Evolutionary conservation across 2,329 filamentous ascomycete genomes (phyloP), one percentile per base, ranked within the genome.

Genomic region (Tolypocladium ophioglossoides): DNA sequence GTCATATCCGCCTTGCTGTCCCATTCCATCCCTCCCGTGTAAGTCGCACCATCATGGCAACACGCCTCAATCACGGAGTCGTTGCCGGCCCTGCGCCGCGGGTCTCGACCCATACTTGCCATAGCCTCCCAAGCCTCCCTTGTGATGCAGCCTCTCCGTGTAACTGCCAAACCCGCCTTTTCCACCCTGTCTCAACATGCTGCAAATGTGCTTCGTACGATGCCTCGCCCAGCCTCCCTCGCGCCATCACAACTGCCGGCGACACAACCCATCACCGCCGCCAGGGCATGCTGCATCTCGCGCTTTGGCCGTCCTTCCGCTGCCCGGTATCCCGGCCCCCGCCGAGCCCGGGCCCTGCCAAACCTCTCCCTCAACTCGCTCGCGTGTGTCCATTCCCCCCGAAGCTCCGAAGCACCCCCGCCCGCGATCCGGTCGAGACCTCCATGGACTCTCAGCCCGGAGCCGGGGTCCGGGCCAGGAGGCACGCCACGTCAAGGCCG

Each of bases 361-460:
- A 24, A 30, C 9, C 14, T 2, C 24, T 30, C 9, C 34, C 39
- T 22, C 39, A 38, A 14, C 22, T 35, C 3, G 20, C 52, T 18
- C 20, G 9, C 18, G 30, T 50, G n/a, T 22, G 20, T n/a, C 37
- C 50, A 14, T 10, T 41, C 37, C 50, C 37, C 47, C 52, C 51
- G 32, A 50, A 52, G 44, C 53, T 55, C 56, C 56, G 56, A 58
- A 53, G 46, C 44, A 50, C 56, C 58, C 57, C 56, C 55, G 52
- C 54, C 52, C 37, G 55, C 48, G 44, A 54, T 54, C 56, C 57
- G 63, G 59, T 65, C 63, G 61, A 65, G 63, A 62, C 62, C 62
- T 37, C 55, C 40, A 62, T 64, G 48, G 63, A 64, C 63, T 57
- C 57, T 58, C 55, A 59, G 57, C 56, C 54, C 56, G 54, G 55